These are phyloP conservation scores for Didymella pinodella DNA, from an alignment of 2,329 filamentous ascomycete species.

Conservation along the genomic window DNA sequence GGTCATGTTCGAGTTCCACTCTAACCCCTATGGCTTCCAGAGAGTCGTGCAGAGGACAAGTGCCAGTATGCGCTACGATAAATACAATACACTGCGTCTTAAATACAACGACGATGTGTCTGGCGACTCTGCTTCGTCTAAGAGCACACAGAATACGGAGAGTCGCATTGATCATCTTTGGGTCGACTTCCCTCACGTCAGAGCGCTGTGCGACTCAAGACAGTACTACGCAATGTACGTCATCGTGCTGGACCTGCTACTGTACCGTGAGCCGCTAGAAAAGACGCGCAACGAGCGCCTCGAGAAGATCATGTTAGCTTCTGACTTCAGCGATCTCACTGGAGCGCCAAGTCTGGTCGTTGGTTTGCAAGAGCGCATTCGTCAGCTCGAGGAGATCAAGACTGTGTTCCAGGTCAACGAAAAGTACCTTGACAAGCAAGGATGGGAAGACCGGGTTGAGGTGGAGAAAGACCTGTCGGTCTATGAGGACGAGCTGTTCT, in stretches of 20 bases:
- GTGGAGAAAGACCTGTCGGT: slow-evolving; percentile 87
- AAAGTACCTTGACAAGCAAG: slow-evolving; percentile 82
- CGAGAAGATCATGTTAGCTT: slow-evolving; percentile 98
- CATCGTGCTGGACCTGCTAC: slow-evolving; percentile 91
- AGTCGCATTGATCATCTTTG: slow-evolving; percentile 93
- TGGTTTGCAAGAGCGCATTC: slow-evolving; percentile 88
- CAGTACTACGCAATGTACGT: slow-evolving; percentile 99
- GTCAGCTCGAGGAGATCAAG: slow-evolving; percentile 95
- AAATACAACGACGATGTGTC: slow-evolving; percentile 97
- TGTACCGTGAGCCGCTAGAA: slow-evolving; percentile 95
- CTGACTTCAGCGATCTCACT: slow-evolving; percentile 95
- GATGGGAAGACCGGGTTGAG: slow-evolving; percentile 89
- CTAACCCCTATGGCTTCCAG: slow-evolving; percentile 96
- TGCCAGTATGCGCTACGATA: slow-evolving; percentile 92
- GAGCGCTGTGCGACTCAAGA: slow-evolving; percentile 94
- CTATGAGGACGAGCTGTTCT: slow-evolving; percentile 97
- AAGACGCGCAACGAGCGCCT: slow-evolving; percentile 95
- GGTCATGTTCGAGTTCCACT: slow-evolving; percentile 95
- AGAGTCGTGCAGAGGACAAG: slow-evolving; percentile 97
- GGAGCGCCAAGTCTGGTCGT: slow-evolving; percentile 94
- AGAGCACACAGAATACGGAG: slow-evolving; percentile 65
- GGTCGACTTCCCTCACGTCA: slow-evolving; percentile 93
- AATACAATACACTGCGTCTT: slow-evolving; percentile 94
- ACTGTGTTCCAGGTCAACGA: slow-evolving; percentile 93
- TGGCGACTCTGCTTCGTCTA: slow-evolving; percentile 59